Evolutionary conservation across 2,329 filamentous ascomycete species (phyloP), one percentile per base, ranked within the genome.

Genomic region (Periglandula ipomoeae): DNA sequence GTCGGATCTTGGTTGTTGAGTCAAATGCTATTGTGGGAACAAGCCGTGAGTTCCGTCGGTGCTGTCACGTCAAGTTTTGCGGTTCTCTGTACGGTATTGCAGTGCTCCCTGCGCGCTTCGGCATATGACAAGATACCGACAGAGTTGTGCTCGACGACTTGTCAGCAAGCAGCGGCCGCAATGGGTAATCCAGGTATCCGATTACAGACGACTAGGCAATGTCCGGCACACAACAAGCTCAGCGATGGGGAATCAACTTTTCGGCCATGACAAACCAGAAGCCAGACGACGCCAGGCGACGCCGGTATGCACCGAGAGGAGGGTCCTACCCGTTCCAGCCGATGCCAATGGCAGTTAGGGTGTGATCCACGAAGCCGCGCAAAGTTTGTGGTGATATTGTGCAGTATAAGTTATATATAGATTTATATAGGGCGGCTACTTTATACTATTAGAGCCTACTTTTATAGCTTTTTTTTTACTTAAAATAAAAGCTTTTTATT

Each of bases 161-260:
- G 30, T 32, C 30, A 32, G 30, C 30, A 32, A 32, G 30, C 6
- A 19, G n/a, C 5, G 17, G 9, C 24, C n/a, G n/a, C n/a, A n/a
- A 44, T 44, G 26, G 26, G 42, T 35, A 44, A 44, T 44, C 42
- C 27, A 44, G 42, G 42, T 20, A 37, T 30, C 17, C 7, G 42
- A 35, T 44, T 3, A 44, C 42, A 23, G 17, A 35, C 9, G 9
- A 20, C 24, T 27, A 43, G 40, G 40, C 27, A 8, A 43, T 44
- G 13, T 15, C 26, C 42, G 10, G 24, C 24, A 13, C 4, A 4
- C 17, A 35, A 30, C 11, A 44, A 4, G 41, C 22, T 5, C 11
- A 30, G 17, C 7, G 8, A 17, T 44, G n/a, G n/a, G n/a, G n/a
- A n/a, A n/a, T n/a, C n/a, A n/a, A n/a, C n/a, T n/a, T 15, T 24